These are phyloP conservation scores for Rosa hybrid DNA, from an alignment of 331 rosid genomes.

Conservation along the genomic window DNA sequence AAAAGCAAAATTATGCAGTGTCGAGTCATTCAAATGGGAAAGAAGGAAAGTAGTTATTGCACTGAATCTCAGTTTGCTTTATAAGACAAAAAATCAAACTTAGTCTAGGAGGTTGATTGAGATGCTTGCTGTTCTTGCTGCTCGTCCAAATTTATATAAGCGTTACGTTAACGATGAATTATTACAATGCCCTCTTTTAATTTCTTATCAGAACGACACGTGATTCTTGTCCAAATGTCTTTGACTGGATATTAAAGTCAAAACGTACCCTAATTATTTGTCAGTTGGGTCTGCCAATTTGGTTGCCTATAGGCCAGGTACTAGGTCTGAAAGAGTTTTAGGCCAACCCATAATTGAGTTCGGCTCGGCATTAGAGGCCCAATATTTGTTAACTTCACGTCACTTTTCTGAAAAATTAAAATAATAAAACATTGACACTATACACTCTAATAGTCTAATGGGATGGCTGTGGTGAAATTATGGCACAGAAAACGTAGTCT, in stretches of 20 bases:
- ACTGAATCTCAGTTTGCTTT: conserved; percentile 24
- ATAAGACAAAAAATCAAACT: conserved; percentile 6
- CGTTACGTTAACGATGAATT: conserved; percentile 1
- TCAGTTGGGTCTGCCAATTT: background rate
- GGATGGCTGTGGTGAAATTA: no score
- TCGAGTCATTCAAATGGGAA: conserved; percentile 2
- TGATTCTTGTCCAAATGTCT: conserved; percentile 15
- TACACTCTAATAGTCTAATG: no score
- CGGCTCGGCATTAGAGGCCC: no score
- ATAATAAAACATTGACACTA: no score
- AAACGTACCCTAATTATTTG: background rate
- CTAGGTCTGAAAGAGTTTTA: background rate
- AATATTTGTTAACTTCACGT: no score
- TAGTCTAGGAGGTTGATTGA: background rate
- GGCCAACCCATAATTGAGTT: background rate
- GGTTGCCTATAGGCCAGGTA: background rate
- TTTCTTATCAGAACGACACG: conserved; percentile 7
- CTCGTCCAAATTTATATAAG: background rate
- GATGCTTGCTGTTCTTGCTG: background rate
- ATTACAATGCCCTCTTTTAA: conserved; percentile 5
- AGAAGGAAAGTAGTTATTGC: background rate
- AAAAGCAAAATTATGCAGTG: conserved; percentile 11
- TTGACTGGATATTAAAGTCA: background rate
- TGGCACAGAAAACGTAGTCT: no score
- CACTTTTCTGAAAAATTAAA: no score